Evolutionary conservation across 179 eudicot genomes (phyloP).

Genomic region (Spergularia azorica): DNA sequence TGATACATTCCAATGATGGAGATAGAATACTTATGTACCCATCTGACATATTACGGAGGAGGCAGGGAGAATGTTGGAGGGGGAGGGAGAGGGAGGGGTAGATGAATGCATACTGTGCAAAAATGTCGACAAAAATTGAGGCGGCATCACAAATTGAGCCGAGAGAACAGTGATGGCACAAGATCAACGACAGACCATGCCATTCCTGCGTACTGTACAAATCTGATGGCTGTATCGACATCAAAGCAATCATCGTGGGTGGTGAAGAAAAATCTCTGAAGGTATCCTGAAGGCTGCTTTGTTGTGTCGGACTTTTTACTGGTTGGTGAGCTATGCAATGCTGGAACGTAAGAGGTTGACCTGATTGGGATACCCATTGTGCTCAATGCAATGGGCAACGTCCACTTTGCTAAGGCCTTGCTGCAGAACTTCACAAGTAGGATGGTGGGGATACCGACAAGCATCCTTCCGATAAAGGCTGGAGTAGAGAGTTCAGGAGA

Average conservation of each 20-base stretch:
- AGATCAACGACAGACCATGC: slow-evolving; percentile 99
- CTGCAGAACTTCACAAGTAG: slow-evolving; percentile 86
- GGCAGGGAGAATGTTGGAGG: background rate
- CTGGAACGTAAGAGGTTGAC: slow-evolving; percentile 71
- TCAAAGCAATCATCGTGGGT: slow-evolving; percentile 62
- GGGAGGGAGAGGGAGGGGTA: background rate
- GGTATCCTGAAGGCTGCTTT: slow-evolving; percentile 55
- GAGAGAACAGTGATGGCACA: slow-evolving; percentile 79
- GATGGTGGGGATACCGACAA: slow-evolving; percentile 88
- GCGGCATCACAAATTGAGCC: slow-evolving; percentile 54
- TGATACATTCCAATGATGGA: background rate
- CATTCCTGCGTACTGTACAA: slow-evolving; percentile 89
- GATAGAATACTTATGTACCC: slow-evolving; percentile 10
- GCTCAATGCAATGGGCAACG: slow-evolving; percentile 64
- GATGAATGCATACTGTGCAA: slow-evolving; percentile 22
- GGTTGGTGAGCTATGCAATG: slow-evolving; percentile 39
- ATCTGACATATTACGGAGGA: background rate
- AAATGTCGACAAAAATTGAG: slow-evolving; percentile 6
- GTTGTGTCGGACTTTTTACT: slow-evolving; percentile 44
- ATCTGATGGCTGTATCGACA: slow-evolving; percentile 88
- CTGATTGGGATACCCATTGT: slow-evolving; percentile 76
- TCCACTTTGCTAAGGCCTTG: slow-evolving; percentile 95
- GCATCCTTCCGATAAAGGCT: slow-evolving; percentile 57
- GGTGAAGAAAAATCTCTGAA: slow-evolving; percentile 64
- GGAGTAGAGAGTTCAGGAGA: slow-evolving; percentile 57